Conservation (phyloP, 768 basidiomycete genomes). For the Amanita fuliginea region DNA sequence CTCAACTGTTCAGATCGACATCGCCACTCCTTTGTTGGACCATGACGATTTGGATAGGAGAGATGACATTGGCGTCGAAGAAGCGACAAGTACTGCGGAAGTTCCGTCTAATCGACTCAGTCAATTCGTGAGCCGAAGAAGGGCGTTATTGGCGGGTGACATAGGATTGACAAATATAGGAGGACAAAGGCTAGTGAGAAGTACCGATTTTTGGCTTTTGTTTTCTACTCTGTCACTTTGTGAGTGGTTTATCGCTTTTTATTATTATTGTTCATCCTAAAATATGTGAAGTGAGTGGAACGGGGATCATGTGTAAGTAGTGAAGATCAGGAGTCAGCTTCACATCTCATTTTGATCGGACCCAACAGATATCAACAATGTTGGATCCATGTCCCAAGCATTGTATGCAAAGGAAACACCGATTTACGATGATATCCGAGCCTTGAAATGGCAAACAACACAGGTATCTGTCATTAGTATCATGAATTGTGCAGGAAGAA, state of each 20-base stretch:
- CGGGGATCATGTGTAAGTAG: conserved; percentile 74
- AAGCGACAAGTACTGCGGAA: neutral
- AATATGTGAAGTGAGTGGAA: conserved; percentile 51
- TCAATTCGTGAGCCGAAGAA: neutral
- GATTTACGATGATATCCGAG: conserved; percentile 54
- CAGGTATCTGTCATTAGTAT: conserved; percentile 81
- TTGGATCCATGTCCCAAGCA: conserved; percentile 66
- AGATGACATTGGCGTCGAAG: neutral
- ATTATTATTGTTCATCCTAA: too few relatives aligned
- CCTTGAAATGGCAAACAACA: conserved; percentile 66
- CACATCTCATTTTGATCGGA: neutral
- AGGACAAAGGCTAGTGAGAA: conserved; percentile 39
- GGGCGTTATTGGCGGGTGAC: conserved; percentile 4
- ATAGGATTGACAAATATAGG: conserved; percentile 37
- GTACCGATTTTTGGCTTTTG: conserved; percentile 55
- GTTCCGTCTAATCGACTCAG: neutral
- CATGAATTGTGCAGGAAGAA: conserved; percentile 71
- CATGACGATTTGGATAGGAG: conserved; percentile 1
- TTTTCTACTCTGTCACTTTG: conserved; percentile 46
- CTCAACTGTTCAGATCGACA: neutral
- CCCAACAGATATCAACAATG: conserved; percentile 68
- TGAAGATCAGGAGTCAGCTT: conserved; percentile 7
- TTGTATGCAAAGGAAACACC: conserved; percentile 36
- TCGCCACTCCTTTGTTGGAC: conserved; percentile 1
- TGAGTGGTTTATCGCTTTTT: conserved; percentile 21